Evolutionary conservation across 306 rosid species (phyloP).

Genomic region (Quercus ilex): DNA sequence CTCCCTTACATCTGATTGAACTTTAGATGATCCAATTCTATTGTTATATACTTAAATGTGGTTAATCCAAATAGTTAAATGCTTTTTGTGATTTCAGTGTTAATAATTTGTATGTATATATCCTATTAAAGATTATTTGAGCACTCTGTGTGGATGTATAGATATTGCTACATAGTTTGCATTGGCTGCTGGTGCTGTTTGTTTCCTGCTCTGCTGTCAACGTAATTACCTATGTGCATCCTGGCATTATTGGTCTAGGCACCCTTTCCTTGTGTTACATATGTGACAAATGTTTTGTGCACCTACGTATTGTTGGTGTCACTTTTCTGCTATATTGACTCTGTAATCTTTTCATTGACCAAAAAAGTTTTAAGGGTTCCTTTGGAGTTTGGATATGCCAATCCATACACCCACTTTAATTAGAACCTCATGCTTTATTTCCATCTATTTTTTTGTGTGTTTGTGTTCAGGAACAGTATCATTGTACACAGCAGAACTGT

Average conservation of each 20-base stretch:
- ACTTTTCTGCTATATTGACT: not conserved
- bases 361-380: not conserved
- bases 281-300: no score
- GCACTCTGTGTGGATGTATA: not conserved
- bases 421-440: not conserved
- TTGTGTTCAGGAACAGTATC: not conserved
- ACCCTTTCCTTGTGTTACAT: not conserved
- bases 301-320: not conserved
- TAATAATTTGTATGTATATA: not conserved
- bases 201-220: not conserved
- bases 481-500: not conserved
- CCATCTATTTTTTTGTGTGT: not conserved
- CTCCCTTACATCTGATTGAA: conserved; percentile 14
- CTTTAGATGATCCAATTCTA: conserved; percentile 2
- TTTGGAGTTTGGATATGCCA: not conserved
- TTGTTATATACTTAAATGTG: not conserved
- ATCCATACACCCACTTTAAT: not conserved
- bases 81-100: not conserved
- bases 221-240: not conserved
- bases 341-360: not conserved
- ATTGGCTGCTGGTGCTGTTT: not conserved
- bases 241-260: not conserved
- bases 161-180: not conserved
- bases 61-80: not conserved
- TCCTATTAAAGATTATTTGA: not conserved